Evolutionary conservation across 805 yeast species (phyloP).

Genomic region (Pichia deserticola): DNA sequence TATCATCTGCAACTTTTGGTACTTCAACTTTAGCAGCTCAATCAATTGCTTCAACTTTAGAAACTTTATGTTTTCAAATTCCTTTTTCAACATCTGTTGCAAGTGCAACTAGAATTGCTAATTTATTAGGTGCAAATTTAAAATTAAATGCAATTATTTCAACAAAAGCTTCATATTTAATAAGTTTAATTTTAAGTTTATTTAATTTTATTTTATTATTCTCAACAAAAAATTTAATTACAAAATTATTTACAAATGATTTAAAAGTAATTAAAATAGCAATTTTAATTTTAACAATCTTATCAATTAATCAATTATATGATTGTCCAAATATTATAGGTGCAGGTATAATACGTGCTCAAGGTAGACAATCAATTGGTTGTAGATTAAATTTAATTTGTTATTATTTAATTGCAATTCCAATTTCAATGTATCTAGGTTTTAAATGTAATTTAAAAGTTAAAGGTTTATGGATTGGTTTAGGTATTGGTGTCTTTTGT

Average conservation of each 20-base stretch:
- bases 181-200: slow-evolving; percentile 11
- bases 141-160: slow-evolving; percentile 11
- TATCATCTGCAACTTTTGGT: slow-evolving; percentile 56
- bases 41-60: slow-evolving; percentile 56
- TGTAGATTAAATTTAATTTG: slow-evolving; percentile 40
- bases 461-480: slow-evolving; percentile 20
- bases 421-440: slow-evolving; percentile 50
- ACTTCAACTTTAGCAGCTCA: slow-evolving; percentile 54
- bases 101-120: slow-evolving; percentile 65
- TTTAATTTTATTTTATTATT: slow-evolving; percentile 2
- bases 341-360: slow-evolving; percentile 42
- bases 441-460: slow-evolving; percentile 33
- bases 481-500: slow-evolving; percentile 12
- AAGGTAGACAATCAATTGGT: slow-evolving; percentile 43
- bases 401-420: slow-evolving; percentile 60
- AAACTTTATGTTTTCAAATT: slow-evolving; percentile 53
- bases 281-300: slow-evolving; percentile 10
- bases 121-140: slow-evolving; percentile 49
- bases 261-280: slow-evolving; percentile 11
- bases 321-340: slow-evolving; percentile 37
- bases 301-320: slow-evolving; percentile 31
- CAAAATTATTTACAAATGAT: slow-evolving; percentile 16
- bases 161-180: slow-evolving; percentile 8
- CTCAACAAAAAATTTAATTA: slow-evolving; percentile 6
- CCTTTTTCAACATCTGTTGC: slow-evolving; percentile 65